Evolutionary conservation across 75 land plant species (phyloP), one percentile per base, ranked within the genome.

Genomic region (Pinus tabuliformis): DNA sequence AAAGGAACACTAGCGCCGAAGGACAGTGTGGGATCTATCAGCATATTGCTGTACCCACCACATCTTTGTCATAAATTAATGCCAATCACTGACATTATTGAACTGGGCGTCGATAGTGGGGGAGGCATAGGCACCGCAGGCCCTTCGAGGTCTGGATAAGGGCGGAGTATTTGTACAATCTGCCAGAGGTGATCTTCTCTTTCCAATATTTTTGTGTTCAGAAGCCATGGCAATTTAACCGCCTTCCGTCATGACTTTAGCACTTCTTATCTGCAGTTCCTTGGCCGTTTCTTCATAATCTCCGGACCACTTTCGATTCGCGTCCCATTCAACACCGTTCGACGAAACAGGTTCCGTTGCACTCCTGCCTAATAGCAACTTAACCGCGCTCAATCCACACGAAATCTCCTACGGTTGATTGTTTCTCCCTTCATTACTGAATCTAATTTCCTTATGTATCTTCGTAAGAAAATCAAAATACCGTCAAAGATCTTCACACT

Each of bases 221-320:
- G 45, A 65, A 65, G 70, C 70, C 70, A 65, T 65, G 33, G n/a
- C 6, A n/a, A n/a, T n/a, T n/a, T n/a, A n/a, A n/a, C n/a, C n/a
- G n/a, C n/a, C n/a, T n/a, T n/a, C n/a, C n/a, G 54, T 73, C 39
- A 6, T 75, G 56, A 6, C 72, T 75, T n/a, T 62, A 85, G 58
- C 59, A 80, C 45, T 79, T 80, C 75, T 82, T 18, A 76, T 87
- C n/a, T 61, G 57, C 18, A 64, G n/a, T 54, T 80, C 80, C 18
- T 77, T 70, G 59, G 80, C 84, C 70, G 82, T 78, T 70, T 76
- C 61, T 30, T 59, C 84, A 5, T 80, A 81, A 15, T 80, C 82
- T n/a, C 81, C 59, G 5, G 63, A 84, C 72, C 79, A 54, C 70
- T 14, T 88, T 87, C 11, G 78, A 75, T n/a, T 66, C 71, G 33